Percentiles rank a stretch among this genome's conserved stretches.
phyloP scores from a whole-genome alignment of 1,284 basidiomycete genomes.

The Ceratobasidium sp. region DNA sequence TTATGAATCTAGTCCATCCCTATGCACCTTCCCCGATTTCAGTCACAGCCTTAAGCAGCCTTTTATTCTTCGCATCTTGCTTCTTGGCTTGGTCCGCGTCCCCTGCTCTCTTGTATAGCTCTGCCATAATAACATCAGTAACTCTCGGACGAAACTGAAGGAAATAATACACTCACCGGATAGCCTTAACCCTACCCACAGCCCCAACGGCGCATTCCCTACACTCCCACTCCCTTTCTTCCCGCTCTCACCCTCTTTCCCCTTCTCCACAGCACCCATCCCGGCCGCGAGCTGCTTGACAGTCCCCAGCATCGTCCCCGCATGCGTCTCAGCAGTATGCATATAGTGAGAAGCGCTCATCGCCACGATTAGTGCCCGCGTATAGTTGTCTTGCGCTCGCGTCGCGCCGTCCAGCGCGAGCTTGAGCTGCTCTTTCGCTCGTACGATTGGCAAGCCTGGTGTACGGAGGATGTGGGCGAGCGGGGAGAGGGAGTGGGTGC shows the following conservation, averaged over 20 bases:
- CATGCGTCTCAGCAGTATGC: constrained; percentile 75
- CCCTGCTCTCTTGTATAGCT: constrained; percentile 69
- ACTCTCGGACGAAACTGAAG: constrained; percentile 15
- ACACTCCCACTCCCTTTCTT: constrained; percentile 53
- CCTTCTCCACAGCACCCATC: constrained; percentile 65
- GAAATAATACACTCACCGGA: constrained; percentile 65
- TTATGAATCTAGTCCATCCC: no score
- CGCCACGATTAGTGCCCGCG: constrained; percentile 76
- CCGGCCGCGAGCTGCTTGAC: constrained; percentile 78
- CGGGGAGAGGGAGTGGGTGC: constrained; percentile 36
- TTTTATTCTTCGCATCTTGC: constrained; percentile 60
- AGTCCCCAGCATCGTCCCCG: constrained; percentile 72
- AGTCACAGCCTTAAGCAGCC: constrained; percentile 56
- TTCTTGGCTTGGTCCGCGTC: constrained; percentile 63
- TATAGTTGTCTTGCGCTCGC: constrained; percentile 74
- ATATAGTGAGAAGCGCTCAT: constrained; percentile 77
- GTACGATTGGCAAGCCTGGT: constrained; percentile 54
- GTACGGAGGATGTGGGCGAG: constrained; percentile 19
- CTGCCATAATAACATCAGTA: constrained; percentile 55
- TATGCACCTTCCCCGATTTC: no score
- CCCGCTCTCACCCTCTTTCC: constrained; percentile 49
- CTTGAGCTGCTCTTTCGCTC: constrained; percentile 68
- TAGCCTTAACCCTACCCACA: constrained; percentile 79
- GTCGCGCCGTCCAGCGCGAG: constrained; percentile 71
- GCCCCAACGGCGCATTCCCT: constrained; percentile 73